These are phyloP conservation scores for Aspergillus indologenus DNA, from an alignment of 495 filamentous ascomycete species.

Conservation along the genomic window DNA sequence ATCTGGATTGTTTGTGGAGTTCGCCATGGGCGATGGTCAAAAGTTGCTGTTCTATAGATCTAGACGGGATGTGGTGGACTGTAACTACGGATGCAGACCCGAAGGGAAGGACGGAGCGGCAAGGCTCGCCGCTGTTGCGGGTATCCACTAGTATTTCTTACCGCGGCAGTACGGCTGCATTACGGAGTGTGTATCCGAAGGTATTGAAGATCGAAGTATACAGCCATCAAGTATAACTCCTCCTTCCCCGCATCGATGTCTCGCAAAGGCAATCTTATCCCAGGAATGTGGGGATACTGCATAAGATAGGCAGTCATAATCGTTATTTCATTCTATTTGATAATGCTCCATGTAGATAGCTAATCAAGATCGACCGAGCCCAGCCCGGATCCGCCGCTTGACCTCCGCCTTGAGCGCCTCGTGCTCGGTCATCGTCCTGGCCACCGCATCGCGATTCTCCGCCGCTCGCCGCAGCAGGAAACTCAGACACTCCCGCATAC, in stretches of 20 bases:
- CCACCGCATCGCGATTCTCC: constrained; percentile 86
- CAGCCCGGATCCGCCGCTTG: constrained; percentile 46
- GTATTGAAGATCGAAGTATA: no score
- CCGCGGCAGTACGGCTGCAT: no score
- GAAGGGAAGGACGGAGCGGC: not conserved
- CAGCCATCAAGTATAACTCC: no score
- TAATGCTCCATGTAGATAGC: not conserved
- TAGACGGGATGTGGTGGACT: no score
- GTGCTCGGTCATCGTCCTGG: constrained; percentile 64
- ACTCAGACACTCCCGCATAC: constrained; percentile 79
- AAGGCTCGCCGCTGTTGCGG: not conserved
- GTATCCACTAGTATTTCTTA: constrained; percentile 1
- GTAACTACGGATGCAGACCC: no score
- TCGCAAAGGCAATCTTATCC: not conserved
- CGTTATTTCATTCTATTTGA: not conserved
- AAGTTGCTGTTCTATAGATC: no score
- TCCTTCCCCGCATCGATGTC: not conserved
- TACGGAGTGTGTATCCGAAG: no score
- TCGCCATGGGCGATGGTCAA: no score
- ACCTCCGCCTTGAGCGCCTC: constrained; percentile 68
- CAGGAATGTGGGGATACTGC: not conserved
- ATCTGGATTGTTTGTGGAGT: no score
- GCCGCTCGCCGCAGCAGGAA: constrained; percentile 81
- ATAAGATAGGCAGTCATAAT: not conserved
- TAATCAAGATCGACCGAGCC: constrained; percentile 10